Conservation (phyloP, 352 stramenopile genomes). For the Achlya hypogyna region DNA sequence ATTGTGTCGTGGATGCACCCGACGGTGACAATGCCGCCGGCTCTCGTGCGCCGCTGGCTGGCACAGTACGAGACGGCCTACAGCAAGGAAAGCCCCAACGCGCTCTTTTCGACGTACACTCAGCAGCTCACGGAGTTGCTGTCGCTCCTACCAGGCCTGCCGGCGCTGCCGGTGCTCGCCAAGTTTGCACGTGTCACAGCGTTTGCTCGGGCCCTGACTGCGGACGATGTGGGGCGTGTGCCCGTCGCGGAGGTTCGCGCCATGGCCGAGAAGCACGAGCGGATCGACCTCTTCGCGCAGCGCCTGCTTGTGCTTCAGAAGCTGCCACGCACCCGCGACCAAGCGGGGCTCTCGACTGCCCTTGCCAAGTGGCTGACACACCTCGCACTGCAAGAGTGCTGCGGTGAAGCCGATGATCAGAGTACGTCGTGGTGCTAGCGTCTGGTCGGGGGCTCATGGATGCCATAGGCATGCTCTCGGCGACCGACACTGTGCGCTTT, state of each 20-base stretch:
- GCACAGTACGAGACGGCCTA: conserved; percentile 30
- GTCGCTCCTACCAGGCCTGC: conserved; percentile 51
- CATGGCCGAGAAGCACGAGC: conserved; percentile 26
- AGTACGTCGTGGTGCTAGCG: conserved; percentile 27
- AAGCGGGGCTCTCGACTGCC: conserved; percentile 29
- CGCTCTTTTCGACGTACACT: conserved; percentile 50
- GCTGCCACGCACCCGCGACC: conserved; percentile 42
- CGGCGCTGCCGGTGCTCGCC: conserved; percentile 32
- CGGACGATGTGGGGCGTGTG: conserved; percentile 32
- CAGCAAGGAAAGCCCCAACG: conserved; percentile 52
- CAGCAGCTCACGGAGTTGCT: conserved; percentile 59
- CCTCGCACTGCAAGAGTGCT: conserved; percentile 55
- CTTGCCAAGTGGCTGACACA: conserved; percentile 55
- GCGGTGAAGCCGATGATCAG: conserved; percentile 60
- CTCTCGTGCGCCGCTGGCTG: conserved; percentile 6
- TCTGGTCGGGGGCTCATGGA: no score
- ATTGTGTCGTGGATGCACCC: conserved; percentile 4
- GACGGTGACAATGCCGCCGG: background rate
- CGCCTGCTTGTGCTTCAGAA: conserved; percentile 59
- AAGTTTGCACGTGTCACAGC: conserved; percentile 42
- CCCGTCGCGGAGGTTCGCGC: conserved; percentile 48
- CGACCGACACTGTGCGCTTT: conserved; percentile 46
- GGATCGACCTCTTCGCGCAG: conserved; percentile 34
- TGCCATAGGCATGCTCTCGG: conserved; percentile 38
- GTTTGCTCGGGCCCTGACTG: conserved; percentile 30